Evolutionary conservation across 192 early-diverging fungal genomes (phyloP).

Genomic region (Coemansia sp.): DNA sequence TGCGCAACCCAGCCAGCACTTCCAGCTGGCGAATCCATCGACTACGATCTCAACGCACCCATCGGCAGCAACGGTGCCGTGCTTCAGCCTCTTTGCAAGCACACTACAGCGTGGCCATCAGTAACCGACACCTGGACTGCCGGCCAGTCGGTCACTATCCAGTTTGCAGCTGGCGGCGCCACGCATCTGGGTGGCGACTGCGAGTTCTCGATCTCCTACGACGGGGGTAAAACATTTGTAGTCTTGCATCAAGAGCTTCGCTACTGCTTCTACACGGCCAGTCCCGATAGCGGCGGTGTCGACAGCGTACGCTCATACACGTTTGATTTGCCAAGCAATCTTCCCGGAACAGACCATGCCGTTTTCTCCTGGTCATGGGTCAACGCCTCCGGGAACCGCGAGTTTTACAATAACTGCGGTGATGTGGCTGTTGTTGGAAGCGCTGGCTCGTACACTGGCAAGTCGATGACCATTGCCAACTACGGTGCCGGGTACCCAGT

Average conservation of each 20-base stretch:
- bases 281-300: constrained; percentile 6
- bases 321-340: constrained; percentile 14
- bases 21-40: constrained; percentile 43
- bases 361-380: constrained; percentile 67
- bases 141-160: constrained; percentile 48
- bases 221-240: constrained; percentile 56
- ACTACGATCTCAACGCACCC: constrained; percentile 41
- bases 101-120: constrained; percentile 26
- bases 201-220: constrained; percentile 61
- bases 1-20: constrained; percentile 39
- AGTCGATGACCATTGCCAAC: constrained; percentile 53
- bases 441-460: constrained; percentile 29
- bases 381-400: constrained; percentile 64
- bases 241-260: constrained; percentile 55
- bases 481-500: constrained; percentile 51
- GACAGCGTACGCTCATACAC: constrained; percentile 21
- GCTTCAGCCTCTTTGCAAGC: constrained; percentile 43
- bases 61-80: constrained; percentile 28
- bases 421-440: constrained; percentile 49
- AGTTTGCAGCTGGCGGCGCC: constrained; percentile 42
- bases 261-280: constrained; percentile 44
- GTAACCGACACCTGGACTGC: constrained; percentile 46
- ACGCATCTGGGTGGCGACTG: constrained; percentile 62
- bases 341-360: constrained; percentile 35
- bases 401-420: constrained; percentile 69